These are phyloP conservation scores for Salvia hispanica DNA, from an alignment of 257 asterid species.

Conservation along the genomic window DNA sequence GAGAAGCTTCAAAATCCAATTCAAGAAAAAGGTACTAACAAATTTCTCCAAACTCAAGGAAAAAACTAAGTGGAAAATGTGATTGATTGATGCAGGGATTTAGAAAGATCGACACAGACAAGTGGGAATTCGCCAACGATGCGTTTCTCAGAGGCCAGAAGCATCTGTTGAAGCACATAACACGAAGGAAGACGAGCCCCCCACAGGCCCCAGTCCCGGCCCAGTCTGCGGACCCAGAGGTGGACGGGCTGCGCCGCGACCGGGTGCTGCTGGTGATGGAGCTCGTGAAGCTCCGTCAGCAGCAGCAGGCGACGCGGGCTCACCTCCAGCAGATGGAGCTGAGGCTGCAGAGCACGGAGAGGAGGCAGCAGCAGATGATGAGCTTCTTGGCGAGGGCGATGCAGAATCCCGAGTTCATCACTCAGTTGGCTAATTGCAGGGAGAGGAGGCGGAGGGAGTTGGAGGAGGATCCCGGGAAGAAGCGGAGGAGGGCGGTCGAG, in stretches of 20 bases:
- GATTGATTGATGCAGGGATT: constrained; percentile 72
- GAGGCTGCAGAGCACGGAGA: constrained; percentile 65
- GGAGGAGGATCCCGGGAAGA: constrained; percentile 56
- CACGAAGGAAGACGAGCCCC: constrained; percentile 46
- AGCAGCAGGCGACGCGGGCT: constrained; percentile 57
- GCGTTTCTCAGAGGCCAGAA: constrained; percentile 61
- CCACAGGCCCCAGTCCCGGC: constrained; percentile 20
- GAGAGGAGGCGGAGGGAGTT: constrained; percentile 56
- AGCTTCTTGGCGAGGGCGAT: constrained; percentile 74
- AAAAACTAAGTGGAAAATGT: constrained; percentile 13
- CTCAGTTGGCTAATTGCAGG: constrained; percentile 57
- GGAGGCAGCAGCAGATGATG: constrained; percentile 85
- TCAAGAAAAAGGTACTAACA: constrained; percentile 30
- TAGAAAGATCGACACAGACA: constrained; percentile 82
- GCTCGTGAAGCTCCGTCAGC: constrained; percentile 63
- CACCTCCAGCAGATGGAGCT: constrained; percentile 63
- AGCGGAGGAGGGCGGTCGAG: constrained; percentile 63
- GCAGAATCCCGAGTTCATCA: constrained; percentile 76
- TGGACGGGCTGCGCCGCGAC: constrained; percentile 61
- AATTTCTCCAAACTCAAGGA: neutral
- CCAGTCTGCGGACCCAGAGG: constrained; percentile 54
- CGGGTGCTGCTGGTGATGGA: constrained; percentile 56
- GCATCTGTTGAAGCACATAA: constrained; percentile 59
- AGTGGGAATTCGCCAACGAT: constrained; percentile 90
- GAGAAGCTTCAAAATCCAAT: constrained; percentile 11